A percentile compares a stretch with the other conserved stretches of the same genome.
Conservation (phyloP, 164 flowering plant species). For the Dillenia suffruticosa region DNA sequence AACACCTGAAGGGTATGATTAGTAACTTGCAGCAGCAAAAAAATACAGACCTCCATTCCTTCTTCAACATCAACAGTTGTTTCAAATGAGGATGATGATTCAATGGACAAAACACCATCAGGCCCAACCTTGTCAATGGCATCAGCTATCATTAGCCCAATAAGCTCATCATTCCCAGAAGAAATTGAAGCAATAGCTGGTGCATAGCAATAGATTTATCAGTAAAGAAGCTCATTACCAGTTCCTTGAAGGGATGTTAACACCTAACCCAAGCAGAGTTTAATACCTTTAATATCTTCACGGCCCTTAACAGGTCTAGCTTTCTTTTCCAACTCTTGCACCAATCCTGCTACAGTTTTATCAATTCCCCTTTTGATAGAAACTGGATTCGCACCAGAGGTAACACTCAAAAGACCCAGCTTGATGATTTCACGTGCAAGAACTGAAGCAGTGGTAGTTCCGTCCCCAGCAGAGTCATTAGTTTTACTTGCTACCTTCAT, state of each 20-base stretch:
- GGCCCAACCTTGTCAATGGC: conserved; percentile 99
- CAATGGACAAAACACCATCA: conserved; percentile 97
- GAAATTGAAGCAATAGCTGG: conserved; percentile 94
- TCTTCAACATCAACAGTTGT: conserved; percentile 98
- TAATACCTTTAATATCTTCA: conserved; percentile 87
- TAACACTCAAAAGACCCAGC: conserved; percentile 77
- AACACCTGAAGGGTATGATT: not conserved
- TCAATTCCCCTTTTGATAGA: conserved; percentile 90
- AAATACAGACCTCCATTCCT: conserved; percentile 86
- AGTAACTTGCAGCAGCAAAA: not conserved
- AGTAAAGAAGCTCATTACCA: too few relatives aligned
- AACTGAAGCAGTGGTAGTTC: conserved; percentile 93
- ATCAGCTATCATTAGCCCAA: conserved; percentile 97
- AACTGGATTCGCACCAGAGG: conserved; percentile 98
- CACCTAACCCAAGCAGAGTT: not conserved
- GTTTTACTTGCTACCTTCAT: conserved; percentile 94
- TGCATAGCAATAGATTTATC: too few relatives aligned
- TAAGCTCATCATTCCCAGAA: conserved; percentile 89
- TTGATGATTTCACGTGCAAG: conserved; percentile 96
- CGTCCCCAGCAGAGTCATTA: conserved; percentile 99
- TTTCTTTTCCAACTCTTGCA: conserved; percentile 79
- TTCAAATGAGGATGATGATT: conserved; percentile 97
- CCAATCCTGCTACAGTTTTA: conserved; percentile 65
- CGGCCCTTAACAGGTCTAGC: conserved; percentile 87
- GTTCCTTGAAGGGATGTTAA: too few relatives aligned